Evolutionary conservation across 768 basidiomycete species (phyloP).

Genomic region (Kwoniella bestiolae): DNA sequence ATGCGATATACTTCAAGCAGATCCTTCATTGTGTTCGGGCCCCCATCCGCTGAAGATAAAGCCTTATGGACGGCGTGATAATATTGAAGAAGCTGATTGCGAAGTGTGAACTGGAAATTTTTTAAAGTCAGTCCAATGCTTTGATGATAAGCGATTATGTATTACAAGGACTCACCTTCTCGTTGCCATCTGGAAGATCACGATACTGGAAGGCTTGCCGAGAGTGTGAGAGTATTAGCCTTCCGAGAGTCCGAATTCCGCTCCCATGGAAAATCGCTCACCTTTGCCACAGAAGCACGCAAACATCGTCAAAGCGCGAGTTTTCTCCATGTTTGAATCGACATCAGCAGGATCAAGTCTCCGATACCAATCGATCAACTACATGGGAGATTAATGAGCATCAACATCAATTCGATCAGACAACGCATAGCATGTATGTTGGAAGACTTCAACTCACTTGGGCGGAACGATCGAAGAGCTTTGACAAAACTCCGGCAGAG

Average conservation of each 20-base stretch:
- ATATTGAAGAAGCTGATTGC: background rate
- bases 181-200: background rate
- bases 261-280: background rate
- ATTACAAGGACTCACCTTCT: background rate
- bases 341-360: background rate
- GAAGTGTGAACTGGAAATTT: background rate
- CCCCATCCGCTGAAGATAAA: background rate
- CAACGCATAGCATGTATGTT: background rate
- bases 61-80: background rate
- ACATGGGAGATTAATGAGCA: too few relatives aligned
- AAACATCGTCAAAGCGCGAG: conserved; percentile 12
- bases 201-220: conserved; percentile 2
- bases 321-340: background rate
- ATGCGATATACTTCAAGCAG: background rate
- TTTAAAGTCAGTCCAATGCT: too few relatives aligned
- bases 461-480: conserved; percentile 7
- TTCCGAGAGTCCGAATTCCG: too few relatives aligned
- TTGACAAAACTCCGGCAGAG: background rate
- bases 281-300: conserved; percentile 17
- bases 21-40: background rate
- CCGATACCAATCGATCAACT: conserved; percentile 4
- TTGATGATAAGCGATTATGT: too few relatives aligned
- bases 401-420: background rate
- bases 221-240: background rate
- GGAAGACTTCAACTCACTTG: conserved; percentile 2